Evolutionary conservation across 2,329 filamentous ascomycete species (phyloP), one percentile per base, ranked within the genome.

Genomic region (Nannizziopsis arthrosporioides): DNA sequence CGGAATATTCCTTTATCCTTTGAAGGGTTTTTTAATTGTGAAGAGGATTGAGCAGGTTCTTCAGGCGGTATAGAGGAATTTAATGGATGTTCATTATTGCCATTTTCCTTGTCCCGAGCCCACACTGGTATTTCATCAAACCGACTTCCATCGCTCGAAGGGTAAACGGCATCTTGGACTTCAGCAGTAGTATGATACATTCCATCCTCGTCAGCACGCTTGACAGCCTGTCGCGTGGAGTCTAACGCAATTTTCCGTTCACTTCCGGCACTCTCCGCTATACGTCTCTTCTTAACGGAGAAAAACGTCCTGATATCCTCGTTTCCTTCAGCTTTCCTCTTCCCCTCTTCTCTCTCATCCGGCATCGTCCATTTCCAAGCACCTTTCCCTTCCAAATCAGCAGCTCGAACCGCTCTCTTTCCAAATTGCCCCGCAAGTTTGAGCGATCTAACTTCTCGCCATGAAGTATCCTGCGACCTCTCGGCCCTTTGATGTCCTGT

Each of bases 1-100:
- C 76, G 67, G 61, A 95, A 89, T 46, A 93, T 75, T n/a, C 47
- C 41, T 30, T 52, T 52, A 30, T 37, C 17, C 7, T 11, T 69
- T 57, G 52, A 59, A 55, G 57, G 62, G 12, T n/a, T 5, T n/a
- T 12, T 14, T 1, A 27, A 14, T n/a, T 22, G 27, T 10, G 22
- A 15, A 7, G 17, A 27, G 2, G 37, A 34, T 34, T 9, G 12
- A 4, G 3, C 22, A 27, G 7, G 22, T 7, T 27, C 22, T 7
- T 27, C 22, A 27, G 7, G 7, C 7, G 7, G 22, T 3, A 27
- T 7, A 7, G 22, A 27, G 22, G 22, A 7, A 7, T 27, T 27
- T 27, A 7, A 27, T 7, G 22, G 22, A 27, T 27, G 22, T 5
- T 27, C 17, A 11, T 14, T 19, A 41, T 41, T 41, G 18, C 18